phyloP scores from a whole-genome alignment of 257 asterid species.

The Primulina eburnea region DNA sequence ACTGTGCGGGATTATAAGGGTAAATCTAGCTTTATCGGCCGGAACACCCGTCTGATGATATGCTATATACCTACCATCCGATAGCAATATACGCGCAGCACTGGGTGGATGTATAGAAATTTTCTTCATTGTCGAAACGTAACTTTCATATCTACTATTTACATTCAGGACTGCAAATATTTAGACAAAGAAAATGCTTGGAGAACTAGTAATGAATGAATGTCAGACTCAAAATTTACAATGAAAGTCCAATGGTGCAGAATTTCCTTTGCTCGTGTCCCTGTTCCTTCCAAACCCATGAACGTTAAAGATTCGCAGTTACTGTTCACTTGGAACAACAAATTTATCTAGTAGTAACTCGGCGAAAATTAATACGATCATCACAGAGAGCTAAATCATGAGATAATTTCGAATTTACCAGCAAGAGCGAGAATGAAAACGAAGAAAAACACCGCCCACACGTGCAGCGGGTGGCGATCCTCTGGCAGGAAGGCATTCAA shows the following conservation, averaged over 20 bases:
- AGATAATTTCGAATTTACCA: constrained; percentile 37
- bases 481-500: constrained; percentile 80
- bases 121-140: constrained; percentile 44
- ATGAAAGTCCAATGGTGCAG: background rate
- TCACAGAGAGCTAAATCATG: background rate
- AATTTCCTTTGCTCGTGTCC: background rate
- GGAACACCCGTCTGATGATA: constrained; percentile 74
- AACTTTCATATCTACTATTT: constrained; percentile 34
- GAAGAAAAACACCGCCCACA: constrained; percentile 65
- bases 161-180: constrained; percentile 51
- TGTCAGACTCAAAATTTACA: background rate
- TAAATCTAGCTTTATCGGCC: constrained; percentile 59
- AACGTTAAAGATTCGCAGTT: background rate
- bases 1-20: constrained; percentile 56
- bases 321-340: background rate
- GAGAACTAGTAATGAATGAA: background rate
- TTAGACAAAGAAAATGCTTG: background rate
- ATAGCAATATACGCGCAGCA: constrained; percentile 60
- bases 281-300: background rate
- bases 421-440: constrained; percentile 64
- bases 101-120: constrained; percentile 63
- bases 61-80: constrained; percentile 77
- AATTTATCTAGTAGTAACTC: background rate
- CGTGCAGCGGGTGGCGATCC: constrained; percentile 83
- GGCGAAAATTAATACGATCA: background rate